These are phyloP conservation scores for Solanum peruvianum DNA, from an alignment of 257 asterid genomes.

Conservation along the genomic window DNA sequence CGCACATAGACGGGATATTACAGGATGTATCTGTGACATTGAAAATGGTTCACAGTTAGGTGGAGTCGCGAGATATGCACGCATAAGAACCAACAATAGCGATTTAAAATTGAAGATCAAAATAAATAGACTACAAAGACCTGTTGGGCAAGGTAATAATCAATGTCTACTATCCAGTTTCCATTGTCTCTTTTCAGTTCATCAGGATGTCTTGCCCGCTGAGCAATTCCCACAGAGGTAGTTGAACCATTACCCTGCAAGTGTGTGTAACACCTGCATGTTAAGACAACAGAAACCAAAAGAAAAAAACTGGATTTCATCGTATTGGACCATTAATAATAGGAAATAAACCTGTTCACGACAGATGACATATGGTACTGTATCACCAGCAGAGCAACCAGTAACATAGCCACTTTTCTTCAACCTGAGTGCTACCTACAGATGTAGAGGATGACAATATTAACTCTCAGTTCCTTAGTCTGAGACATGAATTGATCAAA, in stretches of 20 bases:
- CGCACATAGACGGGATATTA: constrained; percentile 91
- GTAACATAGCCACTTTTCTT: constrained; percentile 74
- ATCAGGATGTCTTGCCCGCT: constrained; percentile 97
- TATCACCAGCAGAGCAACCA: constrained; percentile 96
- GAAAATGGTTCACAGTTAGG: constrained; percentile 8
- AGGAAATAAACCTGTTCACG: constrained; percentile 62
- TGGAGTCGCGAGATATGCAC: constrained; percentile 2
- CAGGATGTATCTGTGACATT: constrained; percentile 85
- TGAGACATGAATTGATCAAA: not conserved
- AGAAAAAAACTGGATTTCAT: not conserved
- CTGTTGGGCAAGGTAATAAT: constrained; percentile 97
- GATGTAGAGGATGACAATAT: constrained; percentile 3
- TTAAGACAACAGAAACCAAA: not conserved
- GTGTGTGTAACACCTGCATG: constrained; percentile 1
- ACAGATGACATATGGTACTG: constrained; percentile 90
- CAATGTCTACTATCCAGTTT: constrained; percentile 86
- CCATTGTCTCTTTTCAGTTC: constrained; percentile 70
- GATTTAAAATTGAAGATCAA: not conserved
- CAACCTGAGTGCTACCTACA: constrained; percentile 88
- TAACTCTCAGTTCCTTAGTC: not conserved
- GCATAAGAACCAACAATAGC: not conserved
- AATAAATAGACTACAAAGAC: constrained; percentile 17
- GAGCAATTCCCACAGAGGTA: constrained; percentile 75
- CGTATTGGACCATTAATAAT: not conserved
- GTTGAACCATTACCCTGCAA: constrained; percentile 62